These are phyloP conservation scores for Linum lewisii DNA, from an alignment of 345 rosid species.

Conservation along the genomic window DNA sequence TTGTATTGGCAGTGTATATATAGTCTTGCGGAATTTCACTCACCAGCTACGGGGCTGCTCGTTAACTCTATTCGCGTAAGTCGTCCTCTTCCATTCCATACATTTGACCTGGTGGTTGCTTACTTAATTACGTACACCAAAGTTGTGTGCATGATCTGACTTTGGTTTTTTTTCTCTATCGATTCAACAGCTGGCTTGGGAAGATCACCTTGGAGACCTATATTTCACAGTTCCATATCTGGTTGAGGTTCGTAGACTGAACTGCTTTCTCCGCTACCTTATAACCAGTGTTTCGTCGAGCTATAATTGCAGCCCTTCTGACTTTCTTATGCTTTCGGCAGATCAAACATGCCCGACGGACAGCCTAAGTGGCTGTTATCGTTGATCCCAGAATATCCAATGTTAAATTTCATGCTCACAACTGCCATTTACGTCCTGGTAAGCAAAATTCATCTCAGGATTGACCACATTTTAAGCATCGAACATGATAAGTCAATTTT, in stretches of 20 bases:
- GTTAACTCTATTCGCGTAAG: conserved; percentile 79
- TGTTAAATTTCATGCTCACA: conserved; percentile 92
- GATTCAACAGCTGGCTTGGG: conserved; percentile 72
- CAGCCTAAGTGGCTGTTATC: conserved; percentile 99
- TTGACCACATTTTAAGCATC: neutral
- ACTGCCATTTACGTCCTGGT: conserved; percentile 80
- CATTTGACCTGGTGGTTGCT: too few species aligned
- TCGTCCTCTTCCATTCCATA: conserved; percentile 9
- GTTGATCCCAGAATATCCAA: conserved; percentile 74
- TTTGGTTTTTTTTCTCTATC: conserved; percentile 2
- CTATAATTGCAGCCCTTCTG: too few species aligned
- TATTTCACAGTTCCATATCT: conserved; percentile 93
- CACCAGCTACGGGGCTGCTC: conserved; percentile 69
- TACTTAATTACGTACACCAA: too few species aligned
- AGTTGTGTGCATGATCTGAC: conserved; percentile 15
- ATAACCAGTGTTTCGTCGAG: neutral
- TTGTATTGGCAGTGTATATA: conserved; percentile 61
- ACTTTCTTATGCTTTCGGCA: conserved; percentile 16
- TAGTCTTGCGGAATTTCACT: conserved; percentile 78
- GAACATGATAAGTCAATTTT: neutral
- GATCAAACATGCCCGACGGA: conserved; percentile 77
- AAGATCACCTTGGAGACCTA: conserved; percentile 90
- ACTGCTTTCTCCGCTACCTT: neutral
- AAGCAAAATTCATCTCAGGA: conserved; percentile 17
- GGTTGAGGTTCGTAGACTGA: conserved; percentile 69